Base-by-base conservation (phyloP, 2,329 filamentous ascomycete genomes). In the Septoria petroselini region DNA sequence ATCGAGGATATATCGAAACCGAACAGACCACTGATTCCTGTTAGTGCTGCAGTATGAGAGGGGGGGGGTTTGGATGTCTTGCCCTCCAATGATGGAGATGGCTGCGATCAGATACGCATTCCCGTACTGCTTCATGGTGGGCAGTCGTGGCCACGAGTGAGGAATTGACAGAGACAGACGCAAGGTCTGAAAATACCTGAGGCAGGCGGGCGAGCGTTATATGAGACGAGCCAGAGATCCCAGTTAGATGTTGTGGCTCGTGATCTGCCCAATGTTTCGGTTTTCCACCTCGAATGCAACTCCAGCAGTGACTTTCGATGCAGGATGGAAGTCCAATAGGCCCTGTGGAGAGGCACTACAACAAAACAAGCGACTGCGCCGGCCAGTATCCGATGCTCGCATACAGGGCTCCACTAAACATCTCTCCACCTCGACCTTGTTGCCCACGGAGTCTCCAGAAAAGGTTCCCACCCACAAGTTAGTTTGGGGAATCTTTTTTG, bases 1-100 rank as follows among this genome's bases (percentile, higher is more conserved):
- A 89, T 88, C 35, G 83, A 86, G 48, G 79, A 81, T 61, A 90
- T 88, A 70, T 90, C 86, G 65, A 90, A 90, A 60, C 45, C 45
- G 25, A 55, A 55, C 21, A 88, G 39, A 14, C n/a, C n/a, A n/a
- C n/a, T n/a, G n/a, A n/a, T n/a, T n/a, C n/a, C n/a, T n/a, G n/a
- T n/a, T n/a, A n/a, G n/a, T n/a, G n/a, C n/a, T n/a, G n/a, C n/a
- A n/a, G n/a, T n/a, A n/a, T n/a, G n/a, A n/a, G n/a, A n/a, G n/a
- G n/a, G n/a, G n/a, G n/a, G n/a, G n/a, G n/a, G n/a, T n/a, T n/a
- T n/a, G n/a, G n/a, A n/a, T n/a, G n/a, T n/a, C n/a, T n/a, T n/a
- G n/a, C n/a, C n/a, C n/a, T n/a, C n/a, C n/a, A n/a, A 76, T 74
- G 54, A 80, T 75, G 65, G 79, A 73, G 64, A 81, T 78, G 62